Conservation (phyloP, 2,329 filamentous ascomycete genomes). For the Xylaria sp. region DNA sequence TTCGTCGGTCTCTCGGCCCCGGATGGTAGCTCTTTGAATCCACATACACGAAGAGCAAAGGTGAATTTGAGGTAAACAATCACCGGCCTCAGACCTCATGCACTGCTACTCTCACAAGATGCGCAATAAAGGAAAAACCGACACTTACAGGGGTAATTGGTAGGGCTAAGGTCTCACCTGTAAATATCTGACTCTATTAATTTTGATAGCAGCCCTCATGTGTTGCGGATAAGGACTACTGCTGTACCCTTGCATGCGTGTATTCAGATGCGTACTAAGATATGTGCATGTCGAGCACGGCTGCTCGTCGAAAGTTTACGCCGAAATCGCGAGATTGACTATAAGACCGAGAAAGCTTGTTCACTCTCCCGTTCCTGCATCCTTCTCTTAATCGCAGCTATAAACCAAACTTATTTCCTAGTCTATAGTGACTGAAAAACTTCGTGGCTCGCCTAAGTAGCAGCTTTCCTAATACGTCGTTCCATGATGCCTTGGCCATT, state of each 20-base stretch:
- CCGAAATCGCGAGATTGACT: slow-evolving; percentile 35
- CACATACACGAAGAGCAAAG: neutral
- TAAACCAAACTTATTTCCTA: slow-evolving; percentile 18
- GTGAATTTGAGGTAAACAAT: neutral
- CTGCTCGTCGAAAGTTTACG: slow-evolving; percentile 27
- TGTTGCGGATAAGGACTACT: slow-evolving; percentile 28
- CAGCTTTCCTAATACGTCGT: slow-evolving; percentile 29
- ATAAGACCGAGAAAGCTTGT: slow-evolving; percentile 24
- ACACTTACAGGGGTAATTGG: neutral
- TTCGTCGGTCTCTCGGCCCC: slow-evolving; percentile 4
- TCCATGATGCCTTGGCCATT: slow-evolving; percentile 42
- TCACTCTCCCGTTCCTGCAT: slow-evolving; percentile 2
- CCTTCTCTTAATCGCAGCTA: slow-evolving; percentile 10
- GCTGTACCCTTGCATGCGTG: slow-evolving; percentile 39
- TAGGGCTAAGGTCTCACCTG: slow-evolving; percentile 32
- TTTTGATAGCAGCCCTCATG: slow-evolving; percentile 26
- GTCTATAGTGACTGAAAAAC: slow-evolving; percentile 13
- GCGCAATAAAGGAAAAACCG: neutral
- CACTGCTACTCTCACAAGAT: slow-evolving; percentile 7
- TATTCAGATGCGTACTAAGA: slow-evolving; percentile 21
- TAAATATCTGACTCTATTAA: slow-evolving; percentile 28
- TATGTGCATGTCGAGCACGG: slow-evolving; percentile 29
- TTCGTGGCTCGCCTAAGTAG: slow-evolving; percentile 18
- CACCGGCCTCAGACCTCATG: slow-evolving; percentile 14
- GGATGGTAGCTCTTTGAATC: neutral